Conservation (phyloP, 208 protist genomes). For the Wallacemonas sp. region DNA sequence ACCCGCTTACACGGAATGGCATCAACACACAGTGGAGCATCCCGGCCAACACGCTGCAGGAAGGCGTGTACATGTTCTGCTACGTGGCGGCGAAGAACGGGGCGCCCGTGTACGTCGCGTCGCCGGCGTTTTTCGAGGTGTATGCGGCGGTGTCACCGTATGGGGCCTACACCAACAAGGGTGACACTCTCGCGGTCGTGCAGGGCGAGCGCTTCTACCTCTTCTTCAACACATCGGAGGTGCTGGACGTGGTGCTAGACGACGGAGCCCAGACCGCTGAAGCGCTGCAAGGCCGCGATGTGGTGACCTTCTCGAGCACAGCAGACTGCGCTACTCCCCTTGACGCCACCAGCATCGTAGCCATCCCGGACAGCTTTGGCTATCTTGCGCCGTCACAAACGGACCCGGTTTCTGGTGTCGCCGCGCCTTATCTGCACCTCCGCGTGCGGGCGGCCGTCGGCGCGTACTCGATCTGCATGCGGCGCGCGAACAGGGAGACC, state of each 20-base stretch:
- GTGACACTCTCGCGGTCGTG: slow-evolving; percentile 34
- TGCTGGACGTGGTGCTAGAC: slow-evolving; percentile 57
- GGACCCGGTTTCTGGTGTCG: slow-evolving; percentile 17
- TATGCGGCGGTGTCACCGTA: slow-evolving; percentile 68
- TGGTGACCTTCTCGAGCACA: slow-evolving; percentile 23
- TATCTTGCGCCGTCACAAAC: slow-evolving; percentile 19
- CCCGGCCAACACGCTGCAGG: slow-evolving; percentile 26
- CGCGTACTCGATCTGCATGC: slow-evolving; percentile 79
- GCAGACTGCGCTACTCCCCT: slow-evolving; percentile 17
- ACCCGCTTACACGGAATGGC: slow-evolving; percentile 12
- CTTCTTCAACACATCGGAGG: slow-evolving; percentile 71
- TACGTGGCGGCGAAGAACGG: slow-evolving; percentile 66
- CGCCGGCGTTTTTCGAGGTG: slow-evolving; percentile 52
- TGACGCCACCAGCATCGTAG: slow-evolving; percentile 17
- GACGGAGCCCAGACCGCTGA: slow-evolving; percentile 24
- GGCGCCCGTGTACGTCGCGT: slow-evolving; percentile 51
- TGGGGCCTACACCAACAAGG: slow-evolving; percentile 59
- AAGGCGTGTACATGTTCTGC: slow-evolving; percentile 75
- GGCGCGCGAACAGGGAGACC: slow-evolving; percentile 39
- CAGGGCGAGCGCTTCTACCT: slow-evolving; percentile 82
- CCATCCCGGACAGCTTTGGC: slow-evolving; percentile 68
- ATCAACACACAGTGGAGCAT: slow-evolving; percentile 74
- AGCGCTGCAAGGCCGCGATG: slow-evolving; percentile 17
- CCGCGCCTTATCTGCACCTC: slow-evolving; percentile 71
- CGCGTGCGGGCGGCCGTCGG: slow-evolving; percentile 57